Evolutionary conservation across 805 yeast genomes (phyloP).

Genomic region (Kodamaea laetipori): DNA sequence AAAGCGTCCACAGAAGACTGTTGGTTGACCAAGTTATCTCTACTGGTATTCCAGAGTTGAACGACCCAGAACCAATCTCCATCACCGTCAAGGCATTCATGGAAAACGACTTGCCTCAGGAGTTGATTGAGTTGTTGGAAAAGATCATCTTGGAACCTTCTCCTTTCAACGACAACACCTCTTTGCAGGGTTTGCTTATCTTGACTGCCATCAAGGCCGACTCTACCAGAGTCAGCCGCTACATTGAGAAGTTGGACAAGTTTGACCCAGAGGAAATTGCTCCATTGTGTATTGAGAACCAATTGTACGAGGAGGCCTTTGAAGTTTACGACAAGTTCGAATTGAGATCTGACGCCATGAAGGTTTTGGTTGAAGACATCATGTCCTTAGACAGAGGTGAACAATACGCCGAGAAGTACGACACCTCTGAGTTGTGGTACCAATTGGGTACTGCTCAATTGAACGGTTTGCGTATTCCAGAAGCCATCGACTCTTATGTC

Average conservation of each 20-base stretch:
- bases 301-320: conserved; percentile 89
- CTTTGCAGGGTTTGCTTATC: conserved; percentile 88
- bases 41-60: conserved; percentile 92
- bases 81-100: conserved; percentile 93
- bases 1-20: conserved; percentile 85
- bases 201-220: conserved; percentile 96
- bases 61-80: conserved; percentile 91
- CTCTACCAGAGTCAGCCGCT: conserved; percentile 76
- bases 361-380: conserved; percentile 87
- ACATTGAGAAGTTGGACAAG: conserved; percentile 86
- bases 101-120: conserved; percentile 91
- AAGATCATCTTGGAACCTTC: conserved; percentile 97
- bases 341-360: conserved; percentile 75
- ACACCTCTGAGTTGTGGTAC: conserved; percentile 86
- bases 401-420: conserved; percentile 86
- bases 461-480: conserved; percentile 88
- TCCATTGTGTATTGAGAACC: conserved; percentile 84
- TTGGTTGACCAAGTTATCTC: conserved; percentile 93
- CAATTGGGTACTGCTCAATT: conserved; percentile 95
- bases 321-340: conserved; percentile 87
- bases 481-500: conserved; percentile 88
- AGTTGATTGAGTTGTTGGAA: conserved; percentile 90
- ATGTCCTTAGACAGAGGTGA: conserved; percentile 95
- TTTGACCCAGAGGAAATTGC: conserved; percentile 95
- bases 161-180: conserved; percentile 92